Conservation (phyloP, 2,329 filamentous ascomycete species). For the Metarhizium guizhouense region DNA sequence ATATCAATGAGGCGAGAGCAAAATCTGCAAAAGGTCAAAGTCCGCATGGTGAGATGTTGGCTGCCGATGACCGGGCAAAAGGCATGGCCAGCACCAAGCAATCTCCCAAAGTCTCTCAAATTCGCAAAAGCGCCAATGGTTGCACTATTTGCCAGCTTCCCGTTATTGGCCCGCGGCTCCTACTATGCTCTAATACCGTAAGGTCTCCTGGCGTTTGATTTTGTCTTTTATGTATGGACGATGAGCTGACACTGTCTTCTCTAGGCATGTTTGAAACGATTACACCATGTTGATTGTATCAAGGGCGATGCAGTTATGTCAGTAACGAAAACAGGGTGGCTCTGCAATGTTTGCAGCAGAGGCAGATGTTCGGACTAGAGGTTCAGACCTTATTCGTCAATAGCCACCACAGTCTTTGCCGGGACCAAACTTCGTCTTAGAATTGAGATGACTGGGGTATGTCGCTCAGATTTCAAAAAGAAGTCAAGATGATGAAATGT, state of each 20-base stretch:
- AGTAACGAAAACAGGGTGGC: constrained; percentile 28
- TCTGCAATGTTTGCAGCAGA: constrained; percentile 33
- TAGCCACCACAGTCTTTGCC: background rate
- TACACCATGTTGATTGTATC: constrained; percentile 43
- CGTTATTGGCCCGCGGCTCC: constrained; percentile 36
- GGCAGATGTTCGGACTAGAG: constrained; percentile 16
- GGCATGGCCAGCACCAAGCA: constrained; percentile 12
- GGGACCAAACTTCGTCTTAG: background rate
- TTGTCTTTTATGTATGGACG: background rate
- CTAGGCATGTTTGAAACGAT: constrained; percentile 32
- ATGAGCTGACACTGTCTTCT: constrained; percentile 7
- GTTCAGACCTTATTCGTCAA: background rate
- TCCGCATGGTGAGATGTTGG: background rate
- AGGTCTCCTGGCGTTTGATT: constrained; percentile 9
- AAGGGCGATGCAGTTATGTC: constrained; percentile 24
- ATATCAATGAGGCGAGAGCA: constrained; percentile 34
- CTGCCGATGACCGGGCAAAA: background rate
- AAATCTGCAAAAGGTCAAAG: constrained; percentile 7
- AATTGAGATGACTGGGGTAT: background rate
- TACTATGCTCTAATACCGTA: constrained; percentile 44
- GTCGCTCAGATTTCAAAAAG: background rate
- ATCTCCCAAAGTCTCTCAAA: constrained; percentile 24
- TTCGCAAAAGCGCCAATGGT: constrained; percentile 33
- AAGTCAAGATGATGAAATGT: background rate
- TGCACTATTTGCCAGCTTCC: constrained; percentile 39